These are phyloP conservation scores for Spathaspora arborariae DNA, from an alignment of 805 yeast genomes.

Conservation along the genomic window DNA sequence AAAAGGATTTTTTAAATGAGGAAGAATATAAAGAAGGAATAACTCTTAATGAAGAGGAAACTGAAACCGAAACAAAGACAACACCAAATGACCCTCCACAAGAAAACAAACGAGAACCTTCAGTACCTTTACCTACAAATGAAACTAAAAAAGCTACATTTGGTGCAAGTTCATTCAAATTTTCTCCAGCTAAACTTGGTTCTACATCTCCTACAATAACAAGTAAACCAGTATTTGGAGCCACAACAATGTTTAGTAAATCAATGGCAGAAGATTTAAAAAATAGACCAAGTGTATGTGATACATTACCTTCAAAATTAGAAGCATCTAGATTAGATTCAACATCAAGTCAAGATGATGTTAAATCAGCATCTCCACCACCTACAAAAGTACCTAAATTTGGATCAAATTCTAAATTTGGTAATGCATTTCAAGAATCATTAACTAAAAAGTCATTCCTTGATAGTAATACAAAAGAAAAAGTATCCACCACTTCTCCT, in stretches of 20 bases:
- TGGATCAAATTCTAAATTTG: conserved; percentile 45
- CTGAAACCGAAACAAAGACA: not conserved
- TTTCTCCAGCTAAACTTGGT: conserved; percentile 9
- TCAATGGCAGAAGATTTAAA: conserved; percentile 21
- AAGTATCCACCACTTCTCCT: conserved; percentile 12
- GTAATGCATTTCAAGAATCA: conserved; percentile 54
- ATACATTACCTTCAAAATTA: conserved; percentile 15
- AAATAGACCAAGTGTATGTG: conserved; percentile 24
- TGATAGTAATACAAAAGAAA: conserved; percentile 29
- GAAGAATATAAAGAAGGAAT: conserved; percentile 1
- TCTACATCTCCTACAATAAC: conserved; percentile 5
- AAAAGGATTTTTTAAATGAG: not conserved
- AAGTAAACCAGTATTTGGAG: conserved; percentile 33
- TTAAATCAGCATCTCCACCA: conserved; percentile 1
- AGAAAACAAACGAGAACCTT: not conserved
- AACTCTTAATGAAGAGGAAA: not conserved
- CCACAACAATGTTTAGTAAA: conserved; percentile 39
- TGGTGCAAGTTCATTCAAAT: conserved; percentile 18
- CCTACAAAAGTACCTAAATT: conserved; percentile 4
- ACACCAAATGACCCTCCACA: not conserved
- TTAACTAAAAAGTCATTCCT: conserved; percentile 54
- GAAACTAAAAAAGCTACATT: conserved; percentile 10
- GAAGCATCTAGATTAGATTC: conserved; percentile 2
- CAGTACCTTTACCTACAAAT: not conserved
- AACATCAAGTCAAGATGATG: not conserved